phyloP scores from a whole-genome alignment of 2,329 filamentous ascomycete species.

The Cladophialophora immunda region DNA sequence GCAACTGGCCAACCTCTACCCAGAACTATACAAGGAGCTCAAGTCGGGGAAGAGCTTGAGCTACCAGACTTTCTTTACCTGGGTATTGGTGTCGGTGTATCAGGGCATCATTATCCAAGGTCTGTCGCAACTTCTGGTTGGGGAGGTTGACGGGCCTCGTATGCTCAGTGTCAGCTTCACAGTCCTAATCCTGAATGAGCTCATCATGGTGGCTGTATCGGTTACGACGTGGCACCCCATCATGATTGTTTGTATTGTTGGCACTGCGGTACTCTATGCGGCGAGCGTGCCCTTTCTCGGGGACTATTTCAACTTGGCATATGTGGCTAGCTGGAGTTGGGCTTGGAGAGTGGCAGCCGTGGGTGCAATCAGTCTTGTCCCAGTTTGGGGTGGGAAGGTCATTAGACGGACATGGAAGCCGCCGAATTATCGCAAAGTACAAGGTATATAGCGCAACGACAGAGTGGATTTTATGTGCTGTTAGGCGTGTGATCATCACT shows the following conservation, averaged over 20 bases:
- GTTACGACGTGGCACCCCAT: conserved; percentile 96
- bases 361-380: conserved; percentile 79
- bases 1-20: conserved; percentile 90
- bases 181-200: conserved; percentile 89
- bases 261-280: conserved; percentile 81
- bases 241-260: conserved; percentile 85
- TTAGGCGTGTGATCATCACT: not conserved
- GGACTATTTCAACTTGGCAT: conserved; percentile 86
- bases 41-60: conserved; percentile 85
- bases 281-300: conserved; percentile 86
- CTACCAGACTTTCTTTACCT: conserved; percentile 95
- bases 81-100: conserved; percentile 94
- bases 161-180: conserved; percentile 96
- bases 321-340: conserved; percentile 81
- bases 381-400: conserved; percentile 86
- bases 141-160: conserved; percentile 68
- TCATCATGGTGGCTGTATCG: conserved; percentile 96
- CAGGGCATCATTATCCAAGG: conserved; percentile 96
- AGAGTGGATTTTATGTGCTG: not conserved
- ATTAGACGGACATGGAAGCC: conserved; percentile 86
- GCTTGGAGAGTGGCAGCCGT: conserved; percentile 88
- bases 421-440: conserved; percentile 92
- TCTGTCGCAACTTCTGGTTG: conserved; percentile 86
- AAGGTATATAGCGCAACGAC: conserved; percentile 43
- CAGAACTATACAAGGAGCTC: conserved; percentile 97